A percentile compares a stretch with the other conserved stretches of the same genome.
phyloP scores from a whole-genome alignment of 305 asterid species.

The Fraxinus paxiana region DNA sequence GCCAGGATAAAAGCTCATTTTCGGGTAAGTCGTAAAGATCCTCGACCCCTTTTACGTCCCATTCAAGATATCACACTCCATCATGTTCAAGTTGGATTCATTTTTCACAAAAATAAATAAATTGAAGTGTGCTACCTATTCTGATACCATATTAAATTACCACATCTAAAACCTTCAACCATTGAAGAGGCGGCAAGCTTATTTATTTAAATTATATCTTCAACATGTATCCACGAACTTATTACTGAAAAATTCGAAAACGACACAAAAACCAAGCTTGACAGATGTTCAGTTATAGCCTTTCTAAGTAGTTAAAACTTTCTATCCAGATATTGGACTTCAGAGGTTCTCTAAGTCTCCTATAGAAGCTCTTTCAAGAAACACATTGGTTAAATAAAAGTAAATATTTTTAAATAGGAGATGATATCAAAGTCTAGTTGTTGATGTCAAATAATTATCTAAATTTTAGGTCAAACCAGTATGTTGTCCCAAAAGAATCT shows the following conservation, averaged over 20 bases:
- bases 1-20: constrained; percentile 41
- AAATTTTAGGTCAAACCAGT: background rate
- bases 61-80: background rate
- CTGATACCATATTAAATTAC: background rate
- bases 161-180: background rate
- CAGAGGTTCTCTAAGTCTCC: background rate
- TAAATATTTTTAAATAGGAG: background rate
- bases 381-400: background rate
- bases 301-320: background rate
- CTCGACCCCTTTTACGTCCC: background rate
- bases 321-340: background rate
- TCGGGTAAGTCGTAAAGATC: constrained; percentile 33
- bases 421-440: background rate
- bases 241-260: background rate
- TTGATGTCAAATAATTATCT: background rate
- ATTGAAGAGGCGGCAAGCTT: background rate
- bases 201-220: background rate
- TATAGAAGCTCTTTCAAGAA: background rate
- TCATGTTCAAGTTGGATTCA: background rate
- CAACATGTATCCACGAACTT: background rate
- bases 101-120: background rate
- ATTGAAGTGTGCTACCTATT: background rate
- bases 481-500: background rate
- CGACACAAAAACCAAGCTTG: background rate
- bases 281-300: background rate